phyloP scores from a whole-genome alignment of 805 yeast genomes.

The Starmerella powellii region DNA sequence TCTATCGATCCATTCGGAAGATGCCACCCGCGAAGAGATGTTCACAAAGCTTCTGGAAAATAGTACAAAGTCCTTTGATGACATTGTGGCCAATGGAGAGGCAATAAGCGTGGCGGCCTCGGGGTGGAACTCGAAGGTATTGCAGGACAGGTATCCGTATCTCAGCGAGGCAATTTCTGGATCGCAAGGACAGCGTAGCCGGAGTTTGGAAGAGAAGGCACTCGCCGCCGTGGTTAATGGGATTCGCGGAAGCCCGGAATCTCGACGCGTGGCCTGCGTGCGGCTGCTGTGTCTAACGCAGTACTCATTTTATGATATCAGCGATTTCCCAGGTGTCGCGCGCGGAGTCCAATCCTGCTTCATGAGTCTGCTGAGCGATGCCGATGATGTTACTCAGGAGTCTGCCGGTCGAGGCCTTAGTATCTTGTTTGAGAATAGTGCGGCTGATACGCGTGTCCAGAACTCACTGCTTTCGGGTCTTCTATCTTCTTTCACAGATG shows the following conservation, averaged over 20 bases:
- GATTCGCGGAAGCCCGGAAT: conserved; percentile 49
- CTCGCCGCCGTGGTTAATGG: conserved; percentile 40
- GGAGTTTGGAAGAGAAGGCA: conserved; percentile 36
- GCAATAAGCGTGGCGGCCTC: conserved; percentile 58
- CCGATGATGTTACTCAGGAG: conserved; percentile 83
- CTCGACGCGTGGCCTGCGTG: conserved; percentile 66
- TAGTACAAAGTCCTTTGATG: conserved; percentile 65
- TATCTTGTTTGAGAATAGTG: conserved; percentile 68
- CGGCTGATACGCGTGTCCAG: conserved; percentile 39
- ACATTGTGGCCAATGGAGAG: conserved; percentile 69
- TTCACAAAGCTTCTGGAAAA: conserved; percentile 44
- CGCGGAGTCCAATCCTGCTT: conserved; percentile 51
- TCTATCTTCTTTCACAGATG: conserved; percentile 65
- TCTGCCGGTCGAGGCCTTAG: conserved; percentile 83
- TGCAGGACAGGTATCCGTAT: conserved; percentile 25
- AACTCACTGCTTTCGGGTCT: conserved; percentile 64
- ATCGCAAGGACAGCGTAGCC: neutral
- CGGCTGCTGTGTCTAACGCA: conserved; percentile 77
- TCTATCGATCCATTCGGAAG: conserved; percentile 23
- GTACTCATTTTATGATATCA: conserved; percentile 46
- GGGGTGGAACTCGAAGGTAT: conserved; percentile 59
- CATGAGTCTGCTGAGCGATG: conserved; percentile 64
- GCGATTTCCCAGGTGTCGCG: conserved; percentile 35
- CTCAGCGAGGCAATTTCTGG: neutral
- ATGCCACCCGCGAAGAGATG: conserved; percentile 26